A percentile compares a stretch with the other conserved stretches of the same genome.
These are phyloP conservation scores for Pontederia paniculata DNA, from an alignment of 176 grass and related monocot genomes.

Conservation along the genomic window DNA sequence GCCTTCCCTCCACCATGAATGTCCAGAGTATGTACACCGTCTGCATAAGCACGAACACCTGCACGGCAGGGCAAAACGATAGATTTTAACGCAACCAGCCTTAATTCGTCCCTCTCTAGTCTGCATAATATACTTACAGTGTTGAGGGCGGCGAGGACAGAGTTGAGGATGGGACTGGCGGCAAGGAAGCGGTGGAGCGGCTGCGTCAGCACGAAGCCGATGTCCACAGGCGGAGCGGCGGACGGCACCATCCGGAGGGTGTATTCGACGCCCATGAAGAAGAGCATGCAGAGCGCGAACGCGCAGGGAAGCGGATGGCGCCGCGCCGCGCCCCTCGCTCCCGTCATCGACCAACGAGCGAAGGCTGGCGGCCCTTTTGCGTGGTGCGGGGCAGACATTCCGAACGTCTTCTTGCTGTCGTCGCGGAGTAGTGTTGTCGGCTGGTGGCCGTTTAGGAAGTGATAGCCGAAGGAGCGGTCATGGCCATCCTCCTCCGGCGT, in stretches of 20 bases:
- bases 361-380: background rate
- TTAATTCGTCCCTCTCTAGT: too few relatives aligned
- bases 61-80: background rate
- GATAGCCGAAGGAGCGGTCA: too few relatives aligned
- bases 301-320: slow-evolving; percentile 45
- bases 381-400: background rate
- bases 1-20: slow-evolving; percentile 55
- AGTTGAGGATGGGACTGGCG: slow-evolving; percentile 48
- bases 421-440: too few relatives aligned
- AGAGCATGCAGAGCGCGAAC: slow-evolving; percentile 40
- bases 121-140: slow-evolving; percentile 43
- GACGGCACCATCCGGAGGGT: slow-evolving; percentile 66
- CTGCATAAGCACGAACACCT: slow-evolving; percentile 93
- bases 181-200: slow-evolving; percentile 44
- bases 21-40: slow-evolving; percentile 82
- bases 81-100: too few relatives aligned
- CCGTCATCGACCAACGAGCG: slow-evolving; percentile 16
- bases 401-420: background rate
- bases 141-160: slow-evolving; percentile 76
- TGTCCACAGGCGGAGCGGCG: slow-evolving; percentile 53
- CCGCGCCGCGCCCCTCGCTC: slow-evolving; percentile 4
- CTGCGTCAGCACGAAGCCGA: slow-evolving; percentile 50
- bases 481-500: too few relatives aligned
- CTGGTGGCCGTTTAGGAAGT: too few relatives aligned
- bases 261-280: slow-evolving; percentile 95